Evolutionary conservation across 2,329 filamentous ascomycete species (phyloP).

Genomic region (Westerdykella ornata): DNA sequence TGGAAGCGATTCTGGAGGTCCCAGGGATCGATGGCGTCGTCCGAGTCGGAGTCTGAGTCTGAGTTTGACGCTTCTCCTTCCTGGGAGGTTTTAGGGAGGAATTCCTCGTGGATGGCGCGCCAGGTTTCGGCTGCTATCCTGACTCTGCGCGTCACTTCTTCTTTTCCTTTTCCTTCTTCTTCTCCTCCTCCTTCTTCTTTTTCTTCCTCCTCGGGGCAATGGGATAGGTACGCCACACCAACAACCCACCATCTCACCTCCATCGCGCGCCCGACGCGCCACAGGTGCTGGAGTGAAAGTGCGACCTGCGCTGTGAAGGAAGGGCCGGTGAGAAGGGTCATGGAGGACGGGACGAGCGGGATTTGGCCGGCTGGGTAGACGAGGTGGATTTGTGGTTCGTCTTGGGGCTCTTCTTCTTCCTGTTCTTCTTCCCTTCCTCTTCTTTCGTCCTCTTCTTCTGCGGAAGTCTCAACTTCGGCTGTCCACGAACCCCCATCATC

Average conservation of each 20-base stretch:
- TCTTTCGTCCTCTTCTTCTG: too few species aligned
- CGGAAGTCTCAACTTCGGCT: too few species aligned
- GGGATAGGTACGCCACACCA: slow-evolving; percentile 63
- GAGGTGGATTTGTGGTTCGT: slow-evolving; percentile 23
- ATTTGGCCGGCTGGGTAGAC: slow-evolving; percentile 86
- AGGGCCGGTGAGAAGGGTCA: slow-evolving; percentile 49
- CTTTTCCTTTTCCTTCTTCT: slow-evolving; percentile 23
- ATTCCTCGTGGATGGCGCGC: slow-evolving; percentile 11
- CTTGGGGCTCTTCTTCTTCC: slow-evolving; percentile 12
- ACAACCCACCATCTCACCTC: slow-evolving; percentile 68
- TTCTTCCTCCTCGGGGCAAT: slow-evolving; percentile 5
- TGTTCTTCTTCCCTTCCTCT: not conserved
- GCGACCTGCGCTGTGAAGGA: slow-evolving; percentile 54
- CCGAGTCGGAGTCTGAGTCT: slow-evolving; percentile 40
- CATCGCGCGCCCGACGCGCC: slow-evolving; percentile 69
- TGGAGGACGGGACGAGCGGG: slow-evolving; percentile 72
- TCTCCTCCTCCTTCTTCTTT: slow-evolving; percentile 36
- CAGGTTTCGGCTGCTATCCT: slow-evolving; percentile 38
- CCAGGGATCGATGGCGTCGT: slow-evolving; percentile 58
- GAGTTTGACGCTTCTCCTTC: too few species aligned
- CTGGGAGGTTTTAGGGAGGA: too few species aligned
- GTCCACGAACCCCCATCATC: slow-evolving; percentile 14
- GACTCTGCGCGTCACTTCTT: slow-evolving; percentile 36
- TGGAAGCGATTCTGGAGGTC: slow-evolving; percentile 50
- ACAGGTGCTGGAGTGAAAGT: slow-evolving; percentile 81